These are phyloP conservation scores for Trichoderma sp. DNA, from an alignment of 2,329 filamentous ascomycete genomes.

Conservation along the genomic window DNA sequence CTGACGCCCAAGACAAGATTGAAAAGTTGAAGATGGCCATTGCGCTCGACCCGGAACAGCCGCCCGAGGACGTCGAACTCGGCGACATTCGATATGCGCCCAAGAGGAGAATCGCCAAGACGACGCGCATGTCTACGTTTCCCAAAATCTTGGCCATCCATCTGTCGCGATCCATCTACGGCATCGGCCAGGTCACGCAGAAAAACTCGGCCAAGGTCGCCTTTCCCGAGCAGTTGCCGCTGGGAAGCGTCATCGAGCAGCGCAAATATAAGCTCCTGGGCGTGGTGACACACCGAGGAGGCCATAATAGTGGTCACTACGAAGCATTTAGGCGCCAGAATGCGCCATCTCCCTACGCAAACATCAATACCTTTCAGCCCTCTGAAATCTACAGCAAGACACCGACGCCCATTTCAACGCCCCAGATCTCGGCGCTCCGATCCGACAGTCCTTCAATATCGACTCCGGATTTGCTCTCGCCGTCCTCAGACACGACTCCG, in stretches of 20 bases:
- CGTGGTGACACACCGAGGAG: slow-evolving; percentile 91
- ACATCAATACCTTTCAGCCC: slow-evolving; percentile 74
- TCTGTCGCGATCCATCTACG: slow-evolving; percentile 90
- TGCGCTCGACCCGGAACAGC: slow-evolving; percentile 76
- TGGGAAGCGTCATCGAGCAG: slow-evolving; percentile 77
- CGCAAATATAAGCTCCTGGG: slow-evolving; percentile 82
- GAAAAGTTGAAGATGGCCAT: slow-evolving; percentile 68
- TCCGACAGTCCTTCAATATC: slow-evolving; percentile 48
- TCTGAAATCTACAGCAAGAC: slow-evolving; percentile 72
- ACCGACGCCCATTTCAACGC: slow-evolving; percentile 55
- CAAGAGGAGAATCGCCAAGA: slow-evolving; percentile 79
- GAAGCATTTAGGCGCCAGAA: slow-evolving; percentile 92
- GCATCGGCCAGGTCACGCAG: slow-evolving; percentile 70
- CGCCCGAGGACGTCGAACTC: slow-evolving; percentile 70
- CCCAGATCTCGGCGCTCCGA: slow-evolving; percentile 42
- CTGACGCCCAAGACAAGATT: slow-evolving; percentile 59
- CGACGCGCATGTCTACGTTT: slow-evolving; percentile 83
- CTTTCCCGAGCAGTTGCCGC: slow-evolving; percentile 82
- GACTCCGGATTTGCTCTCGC: slow-evolving; percentile 49
- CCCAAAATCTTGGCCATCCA: slow-evolving; percentile 91
- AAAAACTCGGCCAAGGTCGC: slow-evolving; percentile 95
- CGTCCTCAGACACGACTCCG: slow-evolving; percentile 36
- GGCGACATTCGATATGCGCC: slow-evolving; percentile 75
- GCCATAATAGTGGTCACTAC: slow-evolving; percentile 95
- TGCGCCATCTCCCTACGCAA: slow-evolving; percentile 76